Evolutionary conservation across 805 yeast genomes (phyloP).

Genomic region (Lachancea quebecensis): DNA sequence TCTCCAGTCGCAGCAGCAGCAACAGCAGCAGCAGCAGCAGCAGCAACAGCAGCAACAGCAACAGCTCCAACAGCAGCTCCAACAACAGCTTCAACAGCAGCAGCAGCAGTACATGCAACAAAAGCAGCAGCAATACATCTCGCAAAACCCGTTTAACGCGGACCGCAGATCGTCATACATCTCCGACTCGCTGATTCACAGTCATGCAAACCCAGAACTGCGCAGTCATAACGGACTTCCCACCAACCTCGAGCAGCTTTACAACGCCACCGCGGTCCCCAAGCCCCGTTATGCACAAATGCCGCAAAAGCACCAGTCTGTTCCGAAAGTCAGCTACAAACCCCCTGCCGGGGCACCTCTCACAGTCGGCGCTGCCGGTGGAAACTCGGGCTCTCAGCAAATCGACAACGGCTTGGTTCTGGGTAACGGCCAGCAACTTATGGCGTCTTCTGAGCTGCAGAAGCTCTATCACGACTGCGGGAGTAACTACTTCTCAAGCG

Average conservation of each 20-base stretch:
- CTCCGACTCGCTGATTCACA: slow-evolving; percentile 51
- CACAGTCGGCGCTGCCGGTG: background rate
- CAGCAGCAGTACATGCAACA: slow-evolving; percentile 9
- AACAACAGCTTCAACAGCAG: slow-evolving; percentile 15
- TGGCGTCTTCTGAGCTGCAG: slow-evolving; percentile 54
- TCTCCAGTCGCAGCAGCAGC: slow-evolving; percentile 3
- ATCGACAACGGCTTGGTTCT: slow-evolving; percentile 56
- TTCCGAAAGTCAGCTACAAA: slow-evolving; percentile 4
- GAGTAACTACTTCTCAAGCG: slow-evolving; percentile 48
- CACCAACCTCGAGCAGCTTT: slow-evolving; percentile 3
- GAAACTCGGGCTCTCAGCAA: slow-evolving; percentile 18
- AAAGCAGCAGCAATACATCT: background rate
- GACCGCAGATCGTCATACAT: slow-evolving; percentile 71
- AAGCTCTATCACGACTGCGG: slow-evolving; percentile 41
- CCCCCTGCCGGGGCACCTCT: background rate
- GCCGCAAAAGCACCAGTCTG: slow-evolving; percentile 3
- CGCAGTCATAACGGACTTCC: slow-evolving; percentile 4
- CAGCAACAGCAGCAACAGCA: slow-evolving; percentile 13
- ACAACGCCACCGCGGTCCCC: background rate
- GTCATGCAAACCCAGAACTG: slow-evolving; percentile 9
- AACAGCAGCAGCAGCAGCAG: slow-evolving; percentile 8
- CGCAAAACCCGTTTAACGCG: slow-evolving; percentile 28
- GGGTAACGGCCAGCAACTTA: slow-evolving; percentile 47
- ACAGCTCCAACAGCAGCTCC: slow-evolving; percentile 8
- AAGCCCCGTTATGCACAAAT: slow-evolving; percentile 3